Base-by-base conservation (phyloP, 345 rosid genomes). In the Salix caprea region DNA sequence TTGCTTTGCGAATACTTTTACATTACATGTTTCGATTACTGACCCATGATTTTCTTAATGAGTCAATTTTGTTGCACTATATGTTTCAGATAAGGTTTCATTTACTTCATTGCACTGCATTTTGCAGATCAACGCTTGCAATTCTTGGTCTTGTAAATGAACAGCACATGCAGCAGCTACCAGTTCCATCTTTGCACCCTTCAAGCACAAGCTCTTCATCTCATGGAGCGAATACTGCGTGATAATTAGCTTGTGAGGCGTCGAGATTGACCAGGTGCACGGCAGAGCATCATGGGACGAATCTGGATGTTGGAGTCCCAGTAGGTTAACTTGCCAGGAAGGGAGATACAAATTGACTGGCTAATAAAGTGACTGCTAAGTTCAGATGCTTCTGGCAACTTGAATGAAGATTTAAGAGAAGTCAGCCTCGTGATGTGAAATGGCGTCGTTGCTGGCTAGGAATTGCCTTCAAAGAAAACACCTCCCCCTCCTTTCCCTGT, bases 71-170 rank as follows among this genome's bases (percentile, higher is more conserved):
- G 18, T 14, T 15, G 52, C 52, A 4, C 52, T 46, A 4, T 46
- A 46, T 46, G 52, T 46, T 46, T 15, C 52, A 46, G 18, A 14
- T 46, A 46, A 46, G 52, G 52, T 46, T 46, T 46, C 16, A 14
- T 46, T 26, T 67, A 30, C 40, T 67, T 40, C 26, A 5, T 14
- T 52, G 24, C 54, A 50, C 1, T 60, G 12, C 36, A 24, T 79
- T 76, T 82, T 75, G 82, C 91, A 96, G 99, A 82, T 83, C 92
- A 66, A 90, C 84, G 3, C 89, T 92, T 36, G 89, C 85, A 19
- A 86, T 90, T 77, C 96, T 96, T 73, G 98, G 96, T 76, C 87
- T 92, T 82, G 84, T 83, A 67, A 85, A 70, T 74, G 94, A 87
- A 66, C 66, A 83, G 15, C 85, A 84, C 67, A 39, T 74, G 56